Conservation (phyloP, 2,329 filamentous ascomycete genomes). For the Dothistroma pini region DNA sequence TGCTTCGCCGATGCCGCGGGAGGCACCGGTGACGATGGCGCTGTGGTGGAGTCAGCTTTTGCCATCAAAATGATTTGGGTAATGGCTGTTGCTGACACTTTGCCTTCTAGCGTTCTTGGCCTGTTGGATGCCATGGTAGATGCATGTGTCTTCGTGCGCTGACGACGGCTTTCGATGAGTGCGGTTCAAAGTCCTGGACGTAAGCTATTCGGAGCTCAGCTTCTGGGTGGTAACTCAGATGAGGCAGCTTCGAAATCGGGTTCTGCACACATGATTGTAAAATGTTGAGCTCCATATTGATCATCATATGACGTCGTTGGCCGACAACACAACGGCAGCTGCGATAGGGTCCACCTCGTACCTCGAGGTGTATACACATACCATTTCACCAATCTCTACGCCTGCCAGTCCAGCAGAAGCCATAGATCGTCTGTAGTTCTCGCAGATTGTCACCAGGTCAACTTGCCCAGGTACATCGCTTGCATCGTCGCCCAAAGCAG, state of each 20-base stretch:
- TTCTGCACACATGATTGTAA: not conserved
- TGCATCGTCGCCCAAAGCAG: too few relatives aligned
- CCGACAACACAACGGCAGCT: not conserved
- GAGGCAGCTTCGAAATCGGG: too few relatives aligned
- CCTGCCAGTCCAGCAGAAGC: too few relatives aligned
- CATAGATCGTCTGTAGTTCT: too few relatives aligned
- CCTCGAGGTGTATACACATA: not conserved
- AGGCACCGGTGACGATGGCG: constrained; percentile 50
- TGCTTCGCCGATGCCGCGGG: constrained; percentile 49
- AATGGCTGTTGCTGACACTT: constrained; percentile 17
- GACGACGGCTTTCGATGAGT: not conserved
- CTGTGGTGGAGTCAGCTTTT: constrained; percentile 32
- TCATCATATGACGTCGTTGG: not conserved
- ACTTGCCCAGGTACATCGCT: too few relatives aligned
- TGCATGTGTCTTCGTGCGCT: not conserved
- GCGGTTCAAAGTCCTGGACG: too few relatives aligned
- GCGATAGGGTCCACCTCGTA: not conserved
- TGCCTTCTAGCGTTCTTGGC: constrained; percentile 24
- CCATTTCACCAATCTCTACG: too few relatives aligned
- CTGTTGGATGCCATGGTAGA: constrained; percentile 13
- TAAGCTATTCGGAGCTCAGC: too few relatives aligned
- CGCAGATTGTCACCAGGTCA: too few relatives aligned
- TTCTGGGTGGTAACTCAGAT: too few relatives aligned
- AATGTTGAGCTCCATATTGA: not conserved
- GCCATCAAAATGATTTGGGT: not conserved